Base-by-base conservation (phyloP, 768 basidiomycete genomes). In the Hypholoma fasciculare region DNA sequence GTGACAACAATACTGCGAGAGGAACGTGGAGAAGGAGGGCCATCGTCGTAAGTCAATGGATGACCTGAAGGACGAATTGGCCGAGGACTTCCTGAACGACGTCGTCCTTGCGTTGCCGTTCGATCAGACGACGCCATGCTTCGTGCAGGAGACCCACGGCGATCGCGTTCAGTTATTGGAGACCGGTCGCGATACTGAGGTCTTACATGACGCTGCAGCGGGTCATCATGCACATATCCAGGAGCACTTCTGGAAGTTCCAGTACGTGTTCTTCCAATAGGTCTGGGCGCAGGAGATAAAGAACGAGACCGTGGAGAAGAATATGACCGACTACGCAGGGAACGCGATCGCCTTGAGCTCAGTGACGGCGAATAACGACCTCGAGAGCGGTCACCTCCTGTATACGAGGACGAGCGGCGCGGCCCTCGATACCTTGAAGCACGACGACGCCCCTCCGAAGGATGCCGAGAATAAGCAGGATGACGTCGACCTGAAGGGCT, bases 391-490 rank as follows among this genome's bases (percentile, higher is more conserved):
- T 52, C 51, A 47, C 54, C 39, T 7, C 26, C 54, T 8, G 54
- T 26, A 37, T 36, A 44, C 14, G 54, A 61, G 37, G 63, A 60
- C 46, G 44, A 51, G 30, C 49, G 54, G 37, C 62, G 58, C 36
- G 49, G 54, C 9, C 51, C 17, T 34, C 30, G 30, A 20, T 46
- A 46, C 39, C 54, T 26, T 5, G 63, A 48, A 37, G 49, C 44
- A 46, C 42, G 40, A 6, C 46, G 56, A 20, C 49, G 38, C 34
- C 53, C 49, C 34, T 26, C 16, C 27, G 51, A 42, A 12, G 51
- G 38, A 26, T 30, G 23, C 14, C 42, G 17, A 36, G 55, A 49
- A 11, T 39, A 44, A 37, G 55, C 36, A 40, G 49, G 39, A 62
- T 52, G 54, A 34, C 43, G 57, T 56, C 58, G 59, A 36, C 50